A percentile compares a stretch with the other conserved stretches of the same genome.
Evolutionary conservation across 2,329 filamentous ascomycete genomes (phyloP).

Genomic region (Talaromyces sp.): DNA sequence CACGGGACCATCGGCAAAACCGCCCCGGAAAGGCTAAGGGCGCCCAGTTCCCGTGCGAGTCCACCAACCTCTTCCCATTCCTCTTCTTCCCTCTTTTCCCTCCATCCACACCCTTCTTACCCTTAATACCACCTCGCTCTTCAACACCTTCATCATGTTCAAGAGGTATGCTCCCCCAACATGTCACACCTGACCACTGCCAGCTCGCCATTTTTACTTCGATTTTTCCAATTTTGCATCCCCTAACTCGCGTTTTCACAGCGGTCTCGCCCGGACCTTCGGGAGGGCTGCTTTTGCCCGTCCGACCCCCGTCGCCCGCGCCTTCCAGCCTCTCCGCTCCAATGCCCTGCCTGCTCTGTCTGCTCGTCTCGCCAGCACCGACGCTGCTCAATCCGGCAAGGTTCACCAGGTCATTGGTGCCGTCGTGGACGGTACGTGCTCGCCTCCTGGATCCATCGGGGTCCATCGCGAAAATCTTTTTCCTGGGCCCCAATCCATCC

Average conservation of each 20-base stretch:
- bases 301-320: constrained; percentile 57
- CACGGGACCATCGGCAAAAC: constrained; percentile 49
- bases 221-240: constrained; percentile 35
- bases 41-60: constrained; percentile 34
- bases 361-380: constrained; percentile 65
- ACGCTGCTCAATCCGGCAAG: constrained; percentile 62
- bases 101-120: constrained; percentile 24
- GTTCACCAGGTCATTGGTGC: constrained; percentile 91
- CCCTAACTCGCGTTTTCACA: constrained; percentile 35
- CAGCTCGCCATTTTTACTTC: constrained; percentile 18
- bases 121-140: constrained; percentile 38
- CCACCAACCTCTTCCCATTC: constrained; percentile 38
- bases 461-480: constrained; percentile 47
- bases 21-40: constrained; percentile 46
- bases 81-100: constrained; percentile 37
- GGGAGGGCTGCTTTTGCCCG: constrained; percentile 62
- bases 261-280: constrained; percentile 68
- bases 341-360: constrained; percentile 61
- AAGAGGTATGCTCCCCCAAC: constrained; percentile 56
- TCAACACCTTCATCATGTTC: constrained; percentile 60
- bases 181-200: constrained; percentile 10
- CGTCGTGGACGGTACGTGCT: constrained; percentile 87
- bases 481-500: constrained; percentile 42
- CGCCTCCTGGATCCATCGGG: constrained; percentile 25
- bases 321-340: constrained; percentile 60